phyloP scores from a whole-genome alignment of 768 basidiomycete genomes.

The Pisolithus orientalis region DNA sequence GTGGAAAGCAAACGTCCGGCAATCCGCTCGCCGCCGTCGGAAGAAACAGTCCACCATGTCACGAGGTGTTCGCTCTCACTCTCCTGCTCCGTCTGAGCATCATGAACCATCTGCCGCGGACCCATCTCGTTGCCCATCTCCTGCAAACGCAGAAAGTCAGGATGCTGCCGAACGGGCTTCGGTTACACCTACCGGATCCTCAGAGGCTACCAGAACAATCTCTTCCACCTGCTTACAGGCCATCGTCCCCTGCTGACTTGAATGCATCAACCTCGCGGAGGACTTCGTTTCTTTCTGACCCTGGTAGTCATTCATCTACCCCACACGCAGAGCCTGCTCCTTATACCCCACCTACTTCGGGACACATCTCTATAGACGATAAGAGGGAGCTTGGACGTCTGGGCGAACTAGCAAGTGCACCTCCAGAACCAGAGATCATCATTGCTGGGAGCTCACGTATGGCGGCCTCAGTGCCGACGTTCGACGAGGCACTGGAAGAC shows the following conservation, averaged over 20 bases:
- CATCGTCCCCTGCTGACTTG: slow-evolving; percentile 5
- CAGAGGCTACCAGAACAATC: slow-evolving; percentile 17
- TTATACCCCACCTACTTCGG: slow-evolving; percentile 31
- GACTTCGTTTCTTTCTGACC: slow-evolving; percentile 4
- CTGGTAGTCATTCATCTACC: neutral
- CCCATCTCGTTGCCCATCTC: slow-evolving; percentile 3
- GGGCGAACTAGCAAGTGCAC: slow-evolving; percentile 46
- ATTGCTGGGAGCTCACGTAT: slow-evolving; percentile 10
- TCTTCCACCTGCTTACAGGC: slow-evolving; percentile 43
- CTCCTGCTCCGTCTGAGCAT: slow-evolving; percentile 12
- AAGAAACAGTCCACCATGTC: slow-evolving; percentile 7
- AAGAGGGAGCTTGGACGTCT: slow-evolving; percentile 52
- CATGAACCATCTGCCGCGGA: slow-evolving; percentile 2
- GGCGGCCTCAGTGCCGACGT: slow-evolving; percentile 43
- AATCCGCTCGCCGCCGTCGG: slow-evolving; percentile 54
- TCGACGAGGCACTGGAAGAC: slow-evolving; percentile 45
- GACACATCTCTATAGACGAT: slow-evolving; percentile 65
- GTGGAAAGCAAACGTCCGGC: slow-evolving; percentile 61
- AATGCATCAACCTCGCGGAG: slow-evolving; percentile 10
- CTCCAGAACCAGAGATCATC: slow-evolving; percentile 27
- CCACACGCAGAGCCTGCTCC: slow-evolving; percentile 16
- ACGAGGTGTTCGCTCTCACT: slow-evolving; percentile 9
- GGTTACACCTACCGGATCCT: slow-evolving; percentile 1
- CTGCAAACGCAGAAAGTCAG: neutral
- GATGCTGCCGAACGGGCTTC: slow-evolving; percentile 2